Evolutionary conservation across 2,329 filamentous ascomycete genomes (phyloP).

Genomic region (Ceratocystis variospora): DNA sequence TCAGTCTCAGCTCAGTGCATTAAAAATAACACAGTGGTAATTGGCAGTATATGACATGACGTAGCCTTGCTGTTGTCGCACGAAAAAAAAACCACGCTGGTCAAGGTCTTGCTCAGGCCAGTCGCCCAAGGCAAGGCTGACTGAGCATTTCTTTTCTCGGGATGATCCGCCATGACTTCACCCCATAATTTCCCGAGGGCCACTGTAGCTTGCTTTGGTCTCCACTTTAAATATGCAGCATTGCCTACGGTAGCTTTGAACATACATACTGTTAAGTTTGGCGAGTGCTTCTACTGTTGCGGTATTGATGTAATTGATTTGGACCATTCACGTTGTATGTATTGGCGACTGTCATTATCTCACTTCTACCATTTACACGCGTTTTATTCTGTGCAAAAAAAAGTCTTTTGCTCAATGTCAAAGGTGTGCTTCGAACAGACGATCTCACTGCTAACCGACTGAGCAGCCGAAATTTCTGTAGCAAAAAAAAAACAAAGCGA

Average conservation of each 20-base stretch:
- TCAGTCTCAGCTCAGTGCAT: neutral
- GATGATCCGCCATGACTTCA: constrained; percentile 12
- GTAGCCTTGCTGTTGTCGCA: neutral
- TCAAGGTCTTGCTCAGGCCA: neutral
- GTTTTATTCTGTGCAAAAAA: neutral
- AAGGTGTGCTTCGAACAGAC: neutral
- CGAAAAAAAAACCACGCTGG: neutral
- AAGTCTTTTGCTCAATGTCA: neutral
- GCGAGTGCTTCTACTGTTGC: no score
- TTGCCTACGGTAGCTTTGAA: neutral
- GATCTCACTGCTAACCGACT: neutral
- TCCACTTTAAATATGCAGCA: constrained; percentile 4
- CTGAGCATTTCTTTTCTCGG: neutral
- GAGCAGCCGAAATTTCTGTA: neutral
- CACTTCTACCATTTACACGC: no score
- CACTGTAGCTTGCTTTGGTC: neutral
- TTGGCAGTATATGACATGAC: neutral
- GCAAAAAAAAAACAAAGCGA: neutral
- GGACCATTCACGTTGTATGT: no score
- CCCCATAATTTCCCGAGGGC: constrained; percentile 15
- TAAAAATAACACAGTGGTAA: neutral
- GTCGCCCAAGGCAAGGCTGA: neutral
- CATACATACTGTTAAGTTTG: neutral
- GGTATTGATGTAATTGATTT: no score
- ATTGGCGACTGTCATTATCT: neutral